These are phyloP conservation scores for Diaporthe sp. DNA, from an alignment of 2,329 filamentous ascomycete species.

Conservation along the genomic window DNA sequence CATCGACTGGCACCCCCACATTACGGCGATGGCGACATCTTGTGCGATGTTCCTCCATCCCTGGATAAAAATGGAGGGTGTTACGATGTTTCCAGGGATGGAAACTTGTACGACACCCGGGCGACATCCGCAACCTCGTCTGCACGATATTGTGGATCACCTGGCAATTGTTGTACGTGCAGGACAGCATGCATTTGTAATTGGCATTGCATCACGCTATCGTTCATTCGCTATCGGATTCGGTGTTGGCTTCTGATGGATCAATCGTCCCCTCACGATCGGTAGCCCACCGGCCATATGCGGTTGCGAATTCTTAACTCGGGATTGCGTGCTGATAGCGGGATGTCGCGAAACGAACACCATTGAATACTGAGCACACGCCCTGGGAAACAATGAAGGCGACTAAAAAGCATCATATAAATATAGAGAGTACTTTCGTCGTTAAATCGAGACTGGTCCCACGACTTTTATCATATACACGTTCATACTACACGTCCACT, in stretches of 20 bases:
- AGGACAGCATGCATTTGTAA: not conserved
- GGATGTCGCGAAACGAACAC: not conserved
- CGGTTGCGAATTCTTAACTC: conserved; percentile 30
- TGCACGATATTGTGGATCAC: not conserved
- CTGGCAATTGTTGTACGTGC: not conserved
- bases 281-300: not conserved
- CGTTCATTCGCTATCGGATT: conserved; percentile 1
- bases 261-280: conserved; percentile 6
- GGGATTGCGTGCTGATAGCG: conserved; percentile 30
- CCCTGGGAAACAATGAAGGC: too few relatives aligned
- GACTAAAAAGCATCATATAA: not conserved
- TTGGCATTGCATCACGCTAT: not conserved
- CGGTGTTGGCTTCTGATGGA: not conserved
- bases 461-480: too few relatives aligned
- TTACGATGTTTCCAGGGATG: not conserved
- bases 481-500: not conserved
- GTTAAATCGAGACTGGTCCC: too few relatives aligned
- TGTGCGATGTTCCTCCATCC: not conserved
- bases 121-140: conserved; percentile 8
- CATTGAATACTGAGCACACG: not conserved
- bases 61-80: not conserved
- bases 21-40: not conserved
- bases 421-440: not conserved
- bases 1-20: not conserved
- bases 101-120: conserved; percentile 30